These are phyloP conservation scores for Punica granatum DNA, from an alignment of 345 rosid genomes.

Conservation along the genomic window DNA sequence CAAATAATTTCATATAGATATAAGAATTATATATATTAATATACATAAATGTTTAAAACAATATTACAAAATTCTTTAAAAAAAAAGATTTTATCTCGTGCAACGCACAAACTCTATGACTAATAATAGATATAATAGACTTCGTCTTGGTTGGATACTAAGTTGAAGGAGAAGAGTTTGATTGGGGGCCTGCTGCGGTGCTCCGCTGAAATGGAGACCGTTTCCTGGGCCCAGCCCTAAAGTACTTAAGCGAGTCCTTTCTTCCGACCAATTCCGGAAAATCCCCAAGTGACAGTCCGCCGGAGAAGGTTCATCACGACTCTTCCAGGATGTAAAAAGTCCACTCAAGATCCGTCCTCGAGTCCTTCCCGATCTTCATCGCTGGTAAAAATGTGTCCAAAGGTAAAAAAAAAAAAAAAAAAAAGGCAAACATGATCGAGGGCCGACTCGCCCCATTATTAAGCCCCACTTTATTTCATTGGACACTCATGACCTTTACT, in stretches of 20 bases:
- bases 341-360: slow-evolving; percentile 4
- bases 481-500: too few species aligned
- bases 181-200: slow-evolving; percentile 14
- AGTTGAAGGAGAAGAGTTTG: slow-evolving; percentile 18
- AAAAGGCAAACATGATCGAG: too few species aligned
- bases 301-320: slow-evolving; percentile 26
- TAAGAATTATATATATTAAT: too few species aligned
- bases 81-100: too few species aligned
- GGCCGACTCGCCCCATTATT: too few species aligned
- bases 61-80: too few species aligned
- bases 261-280: slow-evolving; percentile 17
- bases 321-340: slow-evolving; percentile 30
- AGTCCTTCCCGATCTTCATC: slow-evolving; percentile 41
- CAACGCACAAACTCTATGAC: not conserved
- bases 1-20: too few species aligned
- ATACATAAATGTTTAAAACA: too few species aligned
- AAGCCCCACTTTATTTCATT: too few species aligned
- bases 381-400: slow-evolving; percentile 31
- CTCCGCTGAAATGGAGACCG: slow-evolving; percentile 29
- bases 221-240: slow-evolving; percentile 34
- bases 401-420: too few species aligned
- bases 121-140: too few species aligned
- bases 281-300: slow-evolving; percentile 22
- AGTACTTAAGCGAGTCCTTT: not conserved
- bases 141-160: slow-evolving; percentile 6